These are phyloP conservation scores for Aspergillus bridgeri DNA, from an alignment of 495 filamentous ascomycete species.

Conservation along the genomic window DNA sequence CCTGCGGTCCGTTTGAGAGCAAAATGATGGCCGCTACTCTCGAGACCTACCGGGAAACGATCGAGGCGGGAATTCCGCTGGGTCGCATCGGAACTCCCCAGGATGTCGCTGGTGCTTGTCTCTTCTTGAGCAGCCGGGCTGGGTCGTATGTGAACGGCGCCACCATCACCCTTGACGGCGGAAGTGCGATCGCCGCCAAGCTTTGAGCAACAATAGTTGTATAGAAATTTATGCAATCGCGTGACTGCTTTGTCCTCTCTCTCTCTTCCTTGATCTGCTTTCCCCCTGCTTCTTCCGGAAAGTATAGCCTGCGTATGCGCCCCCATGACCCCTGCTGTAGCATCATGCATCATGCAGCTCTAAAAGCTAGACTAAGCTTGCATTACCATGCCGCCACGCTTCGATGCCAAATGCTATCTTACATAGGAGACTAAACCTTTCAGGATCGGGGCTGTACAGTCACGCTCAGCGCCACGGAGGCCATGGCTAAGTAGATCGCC, in stretches of 20 bases:
- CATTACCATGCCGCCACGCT: not conserved
- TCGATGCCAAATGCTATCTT: not conserved
- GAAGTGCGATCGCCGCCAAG: constrained; percentile 52
- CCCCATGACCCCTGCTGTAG: not conserved
- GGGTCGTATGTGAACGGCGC: constrained; percentile 75
- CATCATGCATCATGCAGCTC: not conserved
- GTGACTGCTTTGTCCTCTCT: too few species aligned
- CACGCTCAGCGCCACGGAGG: not conserved
- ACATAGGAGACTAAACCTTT: not conserved
- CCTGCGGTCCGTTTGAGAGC: constrained; percentile 76
- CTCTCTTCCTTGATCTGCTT: not conserved
- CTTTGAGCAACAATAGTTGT: constrained; percentile 33
- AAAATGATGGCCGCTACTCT: constrained; percentile 82
- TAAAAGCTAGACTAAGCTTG: not conserved
- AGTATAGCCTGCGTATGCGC: not conserved
- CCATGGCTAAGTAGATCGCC: not conserved
- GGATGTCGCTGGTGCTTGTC: constrained; percentile 73
- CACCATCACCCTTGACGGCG: constrained; percentile 72
- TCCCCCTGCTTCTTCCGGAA: not conserved
- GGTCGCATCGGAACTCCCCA: constrained; percentile 65
- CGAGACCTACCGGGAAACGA: constrained; percentile 55
- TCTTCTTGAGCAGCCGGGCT: constrained; percentile 69
- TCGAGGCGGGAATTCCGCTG: constrained; percentile 63
- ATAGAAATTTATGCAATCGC: not conserved
- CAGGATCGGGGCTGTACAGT: not conserved